Conservation (phyloP, 1,284 basidiomycete species). For the Hemileia vastatrix region DNA sequence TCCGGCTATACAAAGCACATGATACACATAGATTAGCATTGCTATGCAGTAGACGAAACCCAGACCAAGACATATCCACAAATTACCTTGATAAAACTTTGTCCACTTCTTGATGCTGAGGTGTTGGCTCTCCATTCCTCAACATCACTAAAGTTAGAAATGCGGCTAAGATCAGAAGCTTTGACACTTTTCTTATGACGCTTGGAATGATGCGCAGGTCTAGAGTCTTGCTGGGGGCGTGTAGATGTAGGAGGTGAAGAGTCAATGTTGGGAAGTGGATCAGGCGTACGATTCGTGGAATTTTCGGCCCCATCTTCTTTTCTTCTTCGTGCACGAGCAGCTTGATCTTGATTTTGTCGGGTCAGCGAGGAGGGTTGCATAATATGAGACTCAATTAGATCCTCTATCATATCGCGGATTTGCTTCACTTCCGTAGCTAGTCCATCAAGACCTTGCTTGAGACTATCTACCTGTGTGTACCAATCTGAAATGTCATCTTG, state of each 20-base stretch:
- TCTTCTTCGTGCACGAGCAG: no score
- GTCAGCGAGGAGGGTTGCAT: no score
- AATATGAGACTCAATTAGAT: background rate
- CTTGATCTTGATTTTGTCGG: no score
- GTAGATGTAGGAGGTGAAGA: background rate
- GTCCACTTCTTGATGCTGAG: constrained; percentile 5
- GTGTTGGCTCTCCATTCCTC: constrained; percentile 22
- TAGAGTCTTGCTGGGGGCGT: background rate
- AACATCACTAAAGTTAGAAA: constrained; percentile 7
- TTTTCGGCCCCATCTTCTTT: background rate
- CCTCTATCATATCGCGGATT: constrained; percentile 12
- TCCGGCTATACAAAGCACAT: constrained; percentile 5
- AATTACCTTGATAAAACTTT: constrained; percentile 20
- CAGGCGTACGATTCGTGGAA: background rate
- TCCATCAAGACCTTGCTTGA: constrained; percentile 15
- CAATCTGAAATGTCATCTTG: constrained; percentile 8
- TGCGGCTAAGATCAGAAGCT: no score
- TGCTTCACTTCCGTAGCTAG: constrained; percentile 15
- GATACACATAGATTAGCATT: background rate
- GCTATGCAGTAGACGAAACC: background rate
- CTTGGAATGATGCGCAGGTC: constrained; percentile 4
- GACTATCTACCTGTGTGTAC: constrained; percentile 9
- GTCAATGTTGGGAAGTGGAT: background rate
- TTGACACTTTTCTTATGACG: no score
- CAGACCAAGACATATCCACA: background rate